Conservation (phyloP, 1,284 basidiomycete species). For the Ganoderma lucidum region DNA sequence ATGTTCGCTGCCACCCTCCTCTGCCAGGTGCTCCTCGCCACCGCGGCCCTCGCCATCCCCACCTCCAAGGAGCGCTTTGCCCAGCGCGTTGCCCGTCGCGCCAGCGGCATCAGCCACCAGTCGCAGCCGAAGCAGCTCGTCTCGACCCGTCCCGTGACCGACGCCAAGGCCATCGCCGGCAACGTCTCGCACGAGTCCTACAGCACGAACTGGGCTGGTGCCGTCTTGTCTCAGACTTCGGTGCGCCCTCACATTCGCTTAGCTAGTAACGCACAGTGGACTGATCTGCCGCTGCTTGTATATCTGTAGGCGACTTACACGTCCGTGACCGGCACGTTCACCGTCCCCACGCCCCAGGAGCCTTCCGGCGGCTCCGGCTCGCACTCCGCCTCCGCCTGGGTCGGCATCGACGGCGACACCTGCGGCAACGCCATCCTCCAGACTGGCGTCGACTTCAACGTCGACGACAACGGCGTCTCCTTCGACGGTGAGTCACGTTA, state of each 20-base stretch:
- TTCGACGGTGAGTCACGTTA: conserved; percentile 35
- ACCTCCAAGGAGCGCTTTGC: conserved; percentile 15
- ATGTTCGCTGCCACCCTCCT: conserved; percentile 32
- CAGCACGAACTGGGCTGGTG: conserved; percentile 41
- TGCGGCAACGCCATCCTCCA: no score
- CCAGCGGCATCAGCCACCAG: conserved; percentile 22
- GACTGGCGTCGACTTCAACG: conserved; percentile 42
- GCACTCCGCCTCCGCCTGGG: no score
- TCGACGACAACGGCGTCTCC: conserved; percentile 33
- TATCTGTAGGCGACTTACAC: conserved; percentile 36
- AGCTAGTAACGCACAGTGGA: background rate
- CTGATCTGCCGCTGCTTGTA: background rate
- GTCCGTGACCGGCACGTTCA: conserved; percentile 43
- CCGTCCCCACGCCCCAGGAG: conserved; percentile 38
- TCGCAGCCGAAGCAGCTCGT: conserved; percentile 28
- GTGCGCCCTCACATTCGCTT: conserved; percentile 22
- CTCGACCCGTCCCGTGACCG: background rate
- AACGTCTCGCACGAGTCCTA: conserved; percentile 33
- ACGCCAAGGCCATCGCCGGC: conserved; percentile 7
- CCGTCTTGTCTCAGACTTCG: conserved; percentile 29
- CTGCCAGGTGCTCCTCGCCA: conserved; percentile 33
- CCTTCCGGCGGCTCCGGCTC: conserved; percentile 29
- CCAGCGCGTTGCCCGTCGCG: conserved; percentile 29
- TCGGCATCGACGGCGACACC: no score
- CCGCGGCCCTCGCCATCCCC: conserved; percentile 32